Percentiles rank a stretch among this genome's conserved stretches.
phyloP scores from a whole-genome alignment of 1,139 yeast species.

The Hyphopichia wangnamkhiaoensis region DNA sequence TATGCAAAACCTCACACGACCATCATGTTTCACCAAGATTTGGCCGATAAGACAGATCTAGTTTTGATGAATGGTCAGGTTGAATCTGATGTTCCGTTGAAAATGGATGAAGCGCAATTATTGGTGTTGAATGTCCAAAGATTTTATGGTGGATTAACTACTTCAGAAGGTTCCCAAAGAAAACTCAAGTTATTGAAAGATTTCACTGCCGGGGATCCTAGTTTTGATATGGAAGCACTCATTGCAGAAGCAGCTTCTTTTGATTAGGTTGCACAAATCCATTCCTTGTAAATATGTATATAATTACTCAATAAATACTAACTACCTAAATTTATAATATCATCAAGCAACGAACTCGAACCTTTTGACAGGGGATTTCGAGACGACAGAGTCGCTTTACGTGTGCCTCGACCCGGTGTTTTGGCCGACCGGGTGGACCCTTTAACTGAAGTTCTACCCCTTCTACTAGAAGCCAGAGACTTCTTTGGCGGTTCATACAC shows the following conservation, averaged over 20 bases:
- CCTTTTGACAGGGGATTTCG: background rate
- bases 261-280: conserved; percentile 34
- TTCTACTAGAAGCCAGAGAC: background rate
- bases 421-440: background rate
- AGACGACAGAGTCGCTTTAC: background rate
- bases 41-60: conserved; percentile 58
- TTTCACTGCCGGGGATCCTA: conserved; percentile 68
- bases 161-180: conserved; percentile 41
- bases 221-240: conserved; percentile 66
- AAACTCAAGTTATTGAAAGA: conserved; percentile 59
- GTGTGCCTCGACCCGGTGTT: conserved; percentile 4
- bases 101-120: conserved; percentile 75
- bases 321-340: conserved; percentile 15
- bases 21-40: conserved; percentile 81
- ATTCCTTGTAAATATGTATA: background rate
- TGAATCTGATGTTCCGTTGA: conserved; percentile 66
- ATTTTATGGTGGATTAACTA: conserved; percentile 71
- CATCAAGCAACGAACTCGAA: conserved; percentile 12
- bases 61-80: conserved; percentile 88
- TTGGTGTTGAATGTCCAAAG: conserved; percentile 80
- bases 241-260: conserved; percentile 72
- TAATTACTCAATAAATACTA: background rate
- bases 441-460: background rate
- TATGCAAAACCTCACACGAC: conserved; percentile 96
- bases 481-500: background rate